Base-by-base conservation (phyloP, 192 early-diverging fungal species). In the Coemansia sp. region DNA sequence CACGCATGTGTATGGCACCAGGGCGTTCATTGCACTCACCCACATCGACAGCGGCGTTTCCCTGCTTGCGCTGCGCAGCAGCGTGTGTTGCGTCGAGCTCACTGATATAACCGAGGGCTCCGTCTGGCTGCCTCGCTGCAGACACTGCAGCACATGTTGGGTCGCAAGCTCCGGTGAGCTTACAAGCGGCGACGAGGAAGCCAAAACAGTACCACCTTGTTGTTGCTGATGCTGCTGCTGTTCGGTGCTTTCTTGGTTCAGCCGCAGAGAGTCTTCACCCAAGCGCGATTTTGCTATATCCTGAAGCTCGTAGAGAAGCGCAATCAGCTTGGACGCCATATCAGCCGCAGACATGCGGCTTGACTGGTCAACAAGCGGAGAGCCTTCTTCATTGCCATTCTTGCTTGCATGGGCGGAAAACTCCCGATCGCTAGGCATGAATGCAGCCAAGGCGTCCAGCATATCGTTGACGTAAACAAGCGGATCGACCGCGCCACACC, bases 1-100 rank as follows among this genome's bases (percentile, higher is more conserved):
- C 52, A 50, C 43, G 22, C 61, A 79, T 17, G 64, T 55, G 15
- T 72, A 77, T 0, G 69, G 59, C 19, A 64, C 48, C 61, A 71
- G 43, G 0, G 73, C 65, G 13, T 63, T 63, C 68, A 68, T 81
- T 23, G 71, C 69, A 52, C 59, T 57, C 10, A 61, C 63, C 66
- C 82, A 83, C 79, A 85, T 79, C 34, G 69, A 71, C 70, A 59
- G 60, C 20, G 52, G 76, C 69, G 72, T 79, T 45, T 71, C 74
- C 57, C 52, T 65, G n/a, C 34, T 34, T 57, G 45, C 53, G 45
- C 53, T 56, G 49, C 73, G 73, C 45, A 38, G 62, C 2, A 45
- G 11, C 33, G 84, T 74, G 10, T 80, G 70, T 0, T 66, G 69
- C 19, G 83, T 62, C 68, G 67, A 71, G 52, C 67, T 29, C 63